These are phyloP conservation scores for Capronia coronata DNA, from an alignment of 2,329 filamentous ascomycete species.

Conservation along the genomic window DNA sequence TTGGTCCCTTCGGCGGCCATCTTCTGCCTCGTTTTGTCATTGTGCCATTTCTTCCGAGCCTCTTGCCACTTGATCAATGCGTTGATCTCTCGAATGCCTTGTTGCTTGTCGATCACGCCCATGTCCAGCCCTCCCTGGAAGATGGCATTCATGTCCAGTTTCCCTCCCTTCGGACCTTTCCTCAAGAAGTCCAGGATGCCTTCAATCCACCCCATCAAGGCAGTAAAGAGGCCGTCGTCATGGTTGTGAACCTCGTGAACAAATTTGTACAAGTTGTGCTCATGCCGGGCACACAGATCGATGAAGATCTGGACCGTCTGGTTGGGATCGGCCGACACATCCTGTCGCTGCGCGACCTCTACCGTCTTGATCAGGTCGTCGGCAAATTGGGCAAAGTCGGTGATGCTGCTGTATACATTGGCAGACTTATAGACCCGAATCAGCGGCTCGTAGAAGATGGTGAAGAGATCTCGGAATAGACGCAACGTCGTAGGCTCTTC, in stretches of 20 bases:
- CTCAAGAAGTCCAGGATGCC: constrained; percentile 89
- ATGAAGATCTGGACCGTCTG: constrained; percentile 98
- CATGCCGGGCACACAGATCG: constrained; percentile 87
- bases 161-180: constrained; percentile 76
- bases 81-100: constrained; percentile 74
- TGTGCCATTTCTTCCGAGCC: constrained; percentile 93
- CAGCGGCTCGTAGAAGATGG: constrained; percentile 96
- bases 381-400: constrained; percentile 87
- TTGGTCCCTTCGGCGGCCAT: constrained; percentile 77
- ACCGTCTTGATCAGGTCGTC: constrained; percentile 86
- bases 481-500: constrained; percentile 97
- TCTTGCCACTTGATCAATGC: constrained; percentile 87
- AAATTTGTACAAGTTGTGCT: constrained; percentile 98
- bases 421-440: constrained; percentile 97
- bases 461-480: constrained; percentile 85
- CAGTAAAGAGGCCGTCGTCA: constrained; percentile 91
- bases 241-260: constrained; percentile 96
- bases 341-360: constrained; percentile 61
- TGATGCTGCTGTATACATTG: constrained; percentile 95
- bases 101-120: constrained; percentile 61
- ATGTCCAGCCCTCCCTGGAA: constrained; percentile 71
- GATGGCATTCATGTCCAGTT: constrained; percentile 87
- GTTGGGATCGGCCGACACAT: constrained; percentile 91
- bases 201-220: constrained; percentile 96
- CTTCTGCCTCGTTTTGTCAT: constrained; percentile 95